Evolutionary conservation across 116 monocot species (phyloP), one percentile per base, ranked within the genome.

Genomic region (Iris pallida): DNA sequence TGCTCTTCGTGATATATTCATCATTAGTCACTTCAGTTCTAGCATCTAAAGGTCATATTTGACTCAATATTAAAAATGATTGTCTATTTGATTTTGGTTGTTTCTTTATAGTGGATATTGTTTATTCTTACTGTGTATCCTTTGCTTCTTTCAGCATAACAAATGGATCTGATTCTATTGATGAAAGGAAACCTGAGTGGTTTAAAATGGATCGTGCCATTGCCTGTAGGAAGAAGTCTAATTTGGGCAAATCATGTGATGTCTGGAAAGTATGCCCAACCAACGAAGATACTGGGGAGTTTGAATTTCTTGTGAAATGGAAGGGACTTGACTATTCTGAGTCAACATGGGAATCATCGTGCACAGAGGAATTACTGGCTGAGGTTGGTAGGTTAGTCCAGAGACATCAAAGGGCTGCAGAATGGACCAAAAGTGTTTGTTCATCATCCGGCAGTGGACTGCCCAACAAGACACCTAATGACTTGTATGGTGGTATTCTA

Each of bases 221-320:
- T 64, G 67, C 74, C 51, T 74, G 79, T 64, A 47, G 74, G 64
- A 69, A 63, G 42, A 74, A 74, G 64, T 54, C 19, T 56, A 47
- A 42, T 4, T 53, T 63, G 57, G 73, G 47, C 7, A 42, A 55
- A 55, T 57, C 69, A 53, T 73, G 60, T 64, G 52, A 74, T 42
- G 64, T 79, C 56, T 69, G 45, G 57, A 45, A 49, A 12, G 45
- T 49, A 47, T 47, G 45, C 47, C 16, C 54, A 11, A 4, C 20
- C n/a, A 67, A 73, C 10, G 5, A 55, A 41, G 68, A 64, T 17
- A n/a, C 20, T 46, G 62, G 42, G 7, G 79, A 63, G 16, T 64
- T 68, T 51, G 68, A 79, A 64, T 79, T 73, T 63, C 60, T 79
- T 53, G 73, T 79, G 13, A 79, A 79, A 63, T 79, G 79, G 79